Percentiles rank a stretch among this genome's conserved stretches.
Conservation (phyloP, 108 stramenopile genomes). For the Schizochytrium sp. region DNA sequence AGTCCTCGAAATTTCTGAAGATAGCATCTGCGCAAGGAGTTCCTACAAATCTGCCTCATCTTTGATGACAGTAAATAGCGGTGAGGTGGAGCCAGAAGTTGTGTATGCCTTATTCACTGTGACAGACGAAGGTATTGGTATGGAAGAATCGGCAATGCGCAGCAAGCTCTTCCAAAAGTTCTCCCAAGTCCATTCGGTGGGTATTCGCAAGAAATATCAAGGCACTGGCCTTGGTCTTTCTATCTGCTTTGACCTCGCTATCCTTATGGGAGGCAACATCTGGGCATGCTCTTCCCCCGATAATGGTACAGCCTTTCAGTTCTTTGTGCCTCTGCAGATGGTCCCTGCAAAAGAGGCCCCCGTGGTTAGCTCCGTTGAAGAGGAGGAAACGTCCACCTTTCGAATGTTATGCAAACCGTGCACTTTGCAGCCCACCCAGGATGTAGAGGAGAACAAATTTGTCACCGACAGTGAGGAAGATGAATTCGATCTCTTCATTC, state of each 20-base stretch:
- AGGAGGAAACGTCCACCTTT: slow-evolving; percentile 31
- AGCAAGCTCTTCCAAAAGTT: slow-evolving; percentile 57
- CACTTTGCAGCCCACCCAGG: neutral
- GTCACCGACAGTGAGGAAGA: neutral
- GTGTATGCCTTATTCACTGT: slow-evolving; percentile 23
- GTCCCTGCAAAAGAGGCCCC: neutral
- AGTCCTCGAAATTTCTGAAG: too few relatives aligned
- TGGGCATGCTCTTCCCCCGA: neutral
- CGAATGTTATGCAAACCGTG: neutral
- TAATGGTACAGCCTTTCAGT: slow-evolving; percentile 39
- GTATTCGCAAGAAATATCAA: neutral
- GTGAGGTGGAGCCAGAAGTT: neutral
- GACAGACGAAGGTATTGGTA: slow-evolving; percentile 23
- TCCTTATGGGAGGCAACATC: slow-evolving; percentile 42
- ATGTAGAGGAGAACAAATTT: neutral
- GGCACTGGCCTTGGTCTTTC: slow-evolving; percentile 59
- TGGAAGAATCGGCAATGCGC: neutral
- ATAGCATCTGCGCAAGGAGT: too few relatives aligned
- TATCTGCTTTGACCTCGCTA: slow-evolving; percentile 5
- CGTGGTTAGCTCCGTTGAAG: neutral
- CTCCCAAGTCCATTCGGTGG: slow-evolving; percentile 33
- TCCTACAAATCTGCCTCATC: too few relatives aligned
- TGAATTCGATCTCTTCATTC: slow-evolving; percentile 14
- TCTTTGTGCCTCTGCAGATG: slow-evolving; percentile 11
- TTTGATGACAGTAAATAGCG: too few relatives aligned